Evolutionary conservation across 2,329 filamentous ascomycete genomes (phyloP).

Genomic region (Nemania serpens): DNA sequence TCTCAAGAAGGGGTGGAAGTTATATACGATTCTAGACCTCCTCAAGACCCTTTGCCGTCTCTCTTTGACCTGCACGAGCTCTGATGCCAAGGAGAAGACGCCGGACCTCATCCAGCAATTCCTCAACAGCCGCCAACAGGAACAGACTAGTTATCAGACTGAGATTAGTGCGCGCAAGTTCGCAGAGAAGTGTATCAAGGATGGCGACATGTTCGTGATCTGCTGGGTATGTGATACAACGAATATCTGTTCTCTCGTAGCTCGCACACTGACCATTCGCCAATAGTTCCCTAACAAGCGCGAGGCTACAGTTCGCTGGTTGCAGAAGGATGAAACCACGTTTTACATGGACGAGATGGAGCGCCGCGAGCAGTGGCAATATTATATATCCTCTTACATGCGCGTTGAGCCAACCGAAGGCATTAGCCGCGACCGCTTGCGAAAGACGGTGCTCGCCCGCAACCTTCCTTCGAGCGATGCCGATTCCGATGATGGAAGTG

Average conservation of each 20-base stretch:
- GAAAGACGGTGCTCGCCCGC: conserved; percentile 71
- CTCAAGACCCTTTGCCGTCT: conserved; percentile 81
- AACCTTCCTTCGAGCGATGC: conserved; percentile 68
- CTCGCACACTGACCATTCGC: conserved; percentile 42
- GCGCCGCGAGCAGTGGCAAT: conserved; percentile 83
- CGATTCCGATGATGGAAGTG: conserved; percentile 66
- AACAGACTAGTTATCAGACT: conserved; percentile 85
- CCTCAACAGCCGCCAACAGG: conserved; percentile 76
- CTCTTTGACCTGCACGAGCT: conserved; percentile 80
- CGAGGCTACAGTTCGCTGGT: conserved; percentile 73
- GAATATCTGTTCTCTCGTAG: neutral
- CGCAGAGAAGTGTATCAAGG: conserved; percentile 90
- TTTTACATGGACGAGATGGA: conserved; percentile 91
- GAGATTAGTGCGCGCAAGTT: conserved; percentile 91
- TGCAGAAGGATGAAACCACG: conserved; percentile 71
- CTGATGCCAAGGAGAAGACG: conserved; percentile 90
- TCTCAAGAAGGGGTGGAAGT: conserved; percentile 84
- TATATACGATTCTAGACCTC: conserved; percentile 92
- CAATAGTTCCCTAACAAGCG: conserved; percentile 66
- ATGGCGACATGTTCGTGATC: conserved; percentile 88
- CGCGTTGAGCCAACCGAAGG: conserved; percentile 88
- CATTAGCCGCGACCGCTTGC: conserved; percentile 66
- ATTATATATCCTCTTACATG: conserved; percentile 92
- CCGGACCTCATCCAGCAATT: conserved; percentile 89
- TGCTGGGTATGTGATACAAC: conserved; percentile 73